Evolutionary conservation across 345 rosid species (phyloP).

Genomic region (Pelargonium nanum): DNA sequence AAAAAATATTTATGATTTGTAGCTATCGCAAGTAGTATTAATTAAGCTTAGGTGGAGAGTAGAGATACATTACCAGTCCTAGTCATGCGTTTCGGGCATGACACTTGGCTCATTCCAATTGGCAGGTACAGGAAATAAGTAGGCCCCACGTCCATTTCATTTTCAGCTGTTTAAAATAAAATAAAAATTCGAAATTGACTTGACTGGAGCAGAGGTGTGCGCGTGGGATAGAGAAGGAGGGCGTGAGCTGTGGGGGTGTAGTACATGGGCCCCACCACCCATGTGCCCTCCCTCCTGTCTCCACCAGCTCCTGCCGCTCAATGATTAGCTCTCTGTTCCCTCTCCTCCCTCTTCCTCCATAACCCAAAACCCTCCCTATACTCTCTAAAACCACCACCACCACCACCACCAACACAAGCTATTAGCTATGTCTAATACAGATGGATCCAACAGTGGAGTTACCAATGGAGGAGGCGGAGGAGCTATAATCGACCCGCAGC

Average conservation of each 20-base stretch:
- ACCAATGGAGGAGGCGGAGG: constrained; percentile 33
- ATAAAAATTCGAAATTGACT: too few species aligned
- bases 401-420: not conserved
- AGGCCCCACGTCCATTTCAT: too few species aligned
- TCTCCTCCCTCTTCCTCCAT: constrained; percentile 1
- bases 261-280: constrained; percentile 69
- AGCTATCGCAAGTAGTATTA: too few species aligned
- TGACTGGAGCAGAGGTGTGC: not conserved
- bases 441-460: constrained; percentile 19
- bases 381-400: not conserved
- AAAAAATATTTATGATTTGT: too few species aligned
- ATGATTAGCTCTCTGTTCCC: constrained; percentile 55
- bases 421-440: constrained; percentile 47
- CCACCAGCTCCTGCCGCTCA: constrained; percentile 99
- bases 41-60: too few species aligned
- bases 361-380: constrained; percentile 11
- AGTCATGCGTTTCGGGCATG: too few species aligned
- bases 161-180: too few species aligned
- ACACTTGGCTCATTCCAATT: too few species aligned
- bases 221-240: constrained; percentile 11
- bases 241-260: constrained; percentile 49
- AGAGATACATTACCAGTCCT: too few species aligned
- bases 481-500: constrained; percentile 37
- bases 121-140: too few species aligned
- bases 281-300: constrained; percentile 98